phyloP scores from a whole-genome alignment of 1,284 basidiomycete species.

The Cutaneotrichosporon dermatis region DNA sequence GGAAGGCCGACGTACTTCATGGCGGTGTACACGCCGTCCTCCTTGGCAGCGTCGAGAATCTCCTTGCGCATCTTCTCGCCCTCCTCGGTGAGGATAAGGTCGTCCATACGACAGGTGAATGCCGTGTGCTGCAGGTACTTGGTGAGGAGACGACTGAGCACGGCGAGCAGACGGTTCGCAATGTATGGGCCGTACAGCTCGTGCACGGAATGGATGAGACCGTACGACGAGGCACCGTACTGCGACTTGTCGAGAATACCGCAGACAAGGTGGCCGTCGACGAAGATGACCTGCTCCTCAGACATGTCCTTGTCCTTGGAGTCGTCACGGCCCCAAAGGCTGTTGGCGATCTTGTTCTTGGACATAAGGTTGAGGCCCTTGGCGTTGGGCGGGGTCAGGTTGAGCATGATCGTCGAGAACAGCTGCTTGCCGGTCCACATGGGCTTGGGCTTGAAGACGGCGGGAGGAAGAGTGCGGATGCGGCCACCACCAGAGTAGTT shows the following conservation, averaged over 20 bases:
- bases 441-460: conserved; percentile 84
- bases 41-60: conserved; percentile 65
- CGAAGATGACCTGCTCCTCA: conserved; percentile 85
- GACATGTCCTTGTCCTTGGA: conserved; percentile 49
- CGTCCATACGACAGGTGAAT: conserved; percentile 99
- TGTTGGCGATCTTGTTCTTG: conserved; percentile 79
- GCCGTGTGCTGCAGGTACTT: conserved; percentile 96
- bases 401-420: conserved; percentile 85
- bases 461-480: conserved; percentile 78
- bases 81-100: conserved; percentile 78
- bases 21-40: conserved; percentile 78
- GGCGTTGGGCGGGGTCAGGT: conserved; percentile 78
- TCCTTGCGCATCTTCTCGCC: conserved; percentile 70
- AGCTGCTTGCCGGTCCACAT: conserved; percentile 99
- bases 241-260: conserved; percentile 96
- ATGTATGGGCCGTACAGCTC: conserved; percentile 91
- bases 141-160: conserved; percentile 90
- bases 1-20: conserved; percentile 59
- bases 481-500: conserved; percentile 63
- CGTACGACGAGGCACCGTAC: conserved; percentile 93
- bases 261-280: conserved; percentile 87
- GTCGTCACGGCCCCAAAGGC: conserved; percentile 63
- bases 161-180: conserved; percentile 86
- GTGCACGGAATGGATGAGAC: conserved; percentile 96
- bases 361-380: conserved; percentile 81